phyloP scores from a whole-genome alignment of 108 stramenopile genomes.

The Pseudonitzschia pungens region DNA sequence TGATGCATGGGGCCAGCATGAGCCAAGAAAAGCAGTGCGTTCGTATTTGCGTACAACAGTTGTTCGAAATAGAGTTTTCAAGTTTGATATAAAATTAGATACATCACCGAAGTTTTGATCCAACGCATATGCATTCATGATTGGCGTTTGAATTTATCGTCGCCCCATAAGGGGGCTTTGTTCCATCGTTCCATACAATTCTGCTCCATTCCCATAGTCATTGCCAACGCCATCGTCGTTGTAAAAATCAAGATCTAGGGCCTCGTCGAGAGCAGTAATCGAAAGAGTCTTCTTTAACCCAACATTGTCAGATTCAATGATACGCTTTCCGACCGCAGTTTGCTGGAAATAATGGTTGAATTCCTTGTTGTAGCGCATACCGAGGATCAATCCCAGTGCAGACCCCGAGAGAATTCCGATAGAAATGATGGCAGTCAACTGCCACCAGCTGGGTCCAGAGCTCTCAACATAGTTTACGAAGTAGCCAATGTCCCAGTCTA shows the following conservation, averaged over 20 bases:
- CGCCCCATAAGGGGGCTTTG: not conserved
- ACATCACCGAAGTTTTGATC: too few relatives aligned
- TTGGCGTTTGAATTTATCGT: too few relatives aligned
- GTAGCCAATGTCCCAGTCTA: slow-evolving; percentile 58
- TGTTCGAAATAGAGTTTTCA: too few relatives aligned
- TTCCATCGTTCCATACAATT: not conserved
- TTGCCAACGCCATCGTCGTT: not conserved
- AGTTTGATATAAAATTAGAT: too few relatives aligned
- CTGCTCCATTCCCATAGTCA: not conserved
- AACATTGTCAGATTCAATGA: slow-evolving; percentile 19
- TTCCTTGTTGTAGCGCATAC: slow-evolving; percentile 60
- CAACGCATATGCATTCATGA: too few relatives aligned
- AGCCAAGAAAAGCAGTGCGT: too few relatives aligned
- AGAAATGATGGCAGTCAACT: slow-evolving; percentile 32
- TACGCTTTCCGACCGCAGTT: slow-evolving; percentile 31
- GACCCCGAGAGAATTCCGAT: slow-evolving; percentile 47
- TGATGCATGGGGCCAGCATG: too few relatives aligned
- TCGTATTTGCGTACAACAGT: too few relatives aligned
- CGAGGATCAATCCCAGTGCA: slow-evolving; percentile 57
- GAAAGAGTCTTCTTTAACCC: slow-evolving; percentile 3
- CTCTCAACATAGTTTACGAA: slow-evolving; percentile 29
- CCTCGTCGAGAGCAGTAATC: not conserved
- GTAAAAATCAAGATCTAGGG: not conserved
- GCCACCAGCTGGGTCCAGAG: slow-evolving; percentile 23
- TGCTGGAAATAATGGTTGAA: slow-evolving; percentile 50